Base-by-base conservation (phyloP, 2,329 filamentous ascomycete genomes). In the Fusarium palustre region DNA sequence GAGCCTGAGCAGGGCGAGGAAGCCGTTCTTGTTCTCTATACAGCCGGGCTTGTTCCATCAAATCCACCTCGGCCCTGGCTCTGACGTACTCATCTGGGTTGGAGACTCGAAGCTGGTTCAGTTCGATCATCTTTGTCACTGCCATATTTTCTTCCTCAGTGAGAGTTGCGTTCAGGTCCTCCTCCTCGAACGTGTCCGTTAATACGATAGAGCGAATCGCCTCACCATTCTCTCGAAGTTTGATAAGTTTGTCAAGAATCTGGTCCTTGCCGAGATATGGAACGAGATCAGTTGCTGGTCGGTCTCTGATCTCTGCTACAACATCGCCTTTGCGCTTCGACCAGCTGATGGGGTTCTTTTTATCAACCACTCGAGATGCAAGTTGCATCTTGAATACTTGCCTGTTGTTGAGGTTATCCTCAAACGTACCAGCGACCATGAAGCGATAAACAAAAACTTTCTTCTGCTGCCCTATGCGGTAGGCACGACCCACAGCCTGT, bases 381-480 rank as follows among this genome's bases (percentile, higher is more conserved):
- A 97, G 83, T 75, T 96, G 92, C 33, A 85, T 90, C 78, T 97
- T 97, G 85, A 94, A 97, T 3, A 97, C 82, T 3, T 90, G 85
- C 64, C 88, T 89, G 77, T 92, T 91, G 71, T 94, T 88, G 47
- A 97, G 81, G 12, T 86, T 85, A 41, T 91, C 87, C 76, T 97
- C 94, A 70, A 91, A 94, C 0, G 93, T 96, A 3, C 93, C 94
- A 3, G 89, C 92, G 13, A 89, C 83, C 28, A 94, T 82, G 66
- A 97, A 89, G 20, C 91, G 91, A 79, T 97, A 97, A 2, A 97
- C 93, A 75, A 87, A 94, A 1, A 97, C 94, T 1, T 87, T 84
- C 72, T 94, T 96, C 38, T 81, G 82, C 78, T 97, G 94, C 0
- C 94, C 93, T 34, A 97, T 87, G 1, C 94, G 92, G 78, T 96